Conservation (phyloP, 495 filamentous ascomycete species). For the Penicillium simplicissimum region DNA sequence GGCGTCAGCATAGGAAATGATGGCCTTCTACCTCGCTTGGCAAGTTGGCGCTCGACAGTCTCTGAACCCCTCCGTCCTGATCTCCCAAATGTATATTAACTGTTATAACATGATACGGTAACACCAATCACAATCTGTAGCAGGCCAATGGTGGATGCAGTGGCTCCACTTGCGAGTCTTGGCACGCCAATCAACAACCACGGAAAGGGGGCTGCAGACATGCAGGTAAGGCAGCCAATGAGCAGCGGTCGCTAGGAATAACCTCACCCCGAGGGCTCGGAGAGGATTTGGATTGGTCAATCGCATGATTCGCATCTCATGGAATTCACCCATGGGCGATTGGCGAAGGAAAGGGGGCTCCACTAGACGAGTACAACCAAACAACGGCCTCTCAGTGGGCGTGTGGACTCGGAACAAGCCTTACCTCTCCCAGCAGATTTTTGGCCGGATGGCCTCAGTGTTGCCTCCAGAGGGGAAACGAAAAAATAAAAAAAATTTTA, state of each 20-base stretch:
- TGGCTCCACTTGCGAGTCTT: background rate
- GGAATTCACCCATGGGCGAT: background rate
- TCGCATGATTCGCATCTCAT: background rate
- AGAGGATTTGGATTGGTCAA: slow-evolving; percentile 15
- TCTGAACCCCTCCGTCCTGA: too few species aligned
- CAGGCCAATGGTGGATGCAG: too few species aligned
- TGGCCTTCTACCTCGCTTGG: too few species aligned
- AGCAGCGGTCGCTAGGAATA: slow-evolving; percentile 26
- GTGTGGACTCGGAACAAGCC: background rate
- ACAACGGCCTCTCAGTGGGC: background rate
- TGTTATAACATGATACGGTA: too few species aligned
- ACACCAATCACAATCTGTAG: too few species aligned
- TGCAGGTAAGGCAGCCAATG: slow-evolving; percentile 14
- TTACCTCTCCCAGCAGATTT: slow-evolving; percentile 8
- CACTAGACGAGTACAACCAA: slow-evolving; percentile 20
- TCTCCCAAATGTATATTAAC: too few species aligned
- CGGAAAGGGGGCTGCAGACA: background rate
- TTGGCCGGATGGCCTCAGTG: slow-evolving; percentile 10
- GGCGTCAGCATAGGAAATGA: too few species aligned
- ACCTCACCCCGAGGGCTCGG: slow-evolving; percentile 23
- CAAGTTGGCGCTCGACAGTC: too few species aligned
- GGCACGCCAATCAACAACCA: background rate
- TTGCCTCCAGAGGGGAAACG: slow-evolving; percentile 1
- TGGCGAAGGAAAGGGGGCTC: slow-evolving; percentile 17
- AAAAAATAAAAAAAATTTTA: too few species aligned